Conservation (phyloP, 2,329 filamentous ascomycete genomes). For the Neurospora sp. region DNA sequence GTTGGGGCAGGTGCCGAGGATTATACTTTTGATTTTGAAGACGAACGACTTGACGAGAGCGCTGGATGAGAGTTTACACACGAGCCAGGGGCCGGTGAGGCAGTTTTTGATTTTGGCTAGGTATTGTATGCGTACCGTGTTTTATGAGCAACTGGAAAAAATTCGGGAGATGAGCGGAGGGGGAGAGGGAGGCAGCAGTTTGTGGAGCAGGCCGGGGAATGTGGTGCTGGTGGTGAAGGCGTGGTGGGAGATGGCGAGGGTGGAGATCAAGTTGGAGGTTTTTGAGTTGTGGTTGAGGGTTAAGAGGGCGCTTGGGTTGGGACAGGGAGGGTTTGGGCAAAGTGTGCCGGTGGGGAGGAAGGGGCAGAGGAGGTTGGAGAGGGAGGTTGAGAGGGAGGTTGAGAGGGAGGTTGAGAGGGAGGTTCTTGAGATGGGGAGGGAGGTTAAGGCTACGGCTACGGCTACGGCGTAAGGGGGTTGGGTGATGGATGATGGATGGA, state of each 20-base stretch:
- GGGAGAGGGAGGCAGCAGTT: conserved; percentile 35
- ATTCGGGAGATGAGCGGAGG: conserved; percentile 28
- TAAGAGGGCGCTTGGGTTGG: conserved; percentile 35
- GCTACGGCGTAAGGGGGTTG: background rate
- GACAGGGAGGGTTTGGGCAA: background rate
- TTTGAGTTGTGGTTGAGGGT: conserved; percentile 53
- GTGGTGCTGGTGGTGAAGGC: conserved; percentile 43
- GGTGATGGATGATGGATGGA: no score
- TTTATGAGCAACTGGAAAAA: conserved; percentile 52
- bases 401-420: background rate
- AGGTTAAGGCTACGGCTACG: background rate
- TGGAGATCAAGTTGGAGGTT: conserved; percentile 51
- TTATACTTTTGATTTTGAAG: conserved; percentile 92
- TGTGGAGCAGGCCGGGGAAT: conserved; percentile 47
- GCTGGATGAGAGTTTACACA: conserved; percentile 83
- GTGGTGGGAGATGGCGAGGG: conserved; percentile 47
- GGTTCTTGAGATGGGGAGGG: background rate
- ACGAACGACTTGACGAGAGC: conserved; percentile 94
- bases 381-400: background rate
- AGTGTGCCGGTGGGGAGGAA: background rate
- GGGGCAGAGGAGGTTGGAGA: background rate
- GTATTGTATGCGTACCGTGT: conserved; percentile 58
- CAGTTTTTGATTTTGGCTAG: conserved; percentile 58
- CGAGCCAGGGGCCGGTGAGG: conserved; percentile 54
- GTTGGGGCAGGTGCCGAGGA: conserved; percentile 76